These are phyloP conservation scores for Diaporthe sp. DNA, from an alignment of 2,329 filamentous ascomycete genomes.

Conservation along the genomic window DNA sequence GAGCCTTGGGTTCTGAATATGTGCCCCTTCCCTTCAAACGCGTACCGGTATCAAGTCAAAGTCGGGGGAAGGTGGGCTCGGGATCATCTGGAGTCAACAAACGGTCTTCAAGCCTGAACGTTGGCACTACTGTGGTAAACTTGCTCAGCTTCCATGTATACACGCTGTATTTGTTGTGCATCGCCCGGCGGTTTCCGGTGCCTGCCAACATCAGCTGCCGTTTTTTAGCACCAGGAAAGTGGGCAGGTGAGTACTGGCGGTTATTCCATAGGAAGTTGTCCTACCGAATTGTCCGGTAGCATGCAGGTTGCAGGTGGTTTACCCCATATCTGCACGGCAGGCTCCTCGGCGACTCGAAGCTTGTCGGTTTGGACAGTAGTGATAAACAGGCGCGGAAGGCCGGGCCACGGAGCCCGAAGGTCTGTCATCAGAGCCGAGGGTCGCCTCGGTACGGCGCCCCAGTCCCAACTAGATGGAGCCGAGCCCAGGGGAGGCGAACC, in stretches of 20 bases:
- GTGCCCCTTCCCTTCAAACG: background rate
- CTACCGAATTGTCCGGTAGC: no score
- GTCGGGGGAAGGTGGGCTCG: background rate
- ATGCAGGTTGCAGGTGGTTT: no score
- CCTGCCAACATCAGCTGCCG: background rate
- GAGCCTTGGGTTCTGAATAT: background rate
- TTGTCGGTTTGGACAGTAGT: no score
- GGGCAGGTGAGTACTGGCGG: background rate
- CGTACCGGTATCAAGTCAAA: background rate
- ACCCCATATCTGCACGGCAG: no score
- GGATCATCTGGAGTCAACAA: background rate
- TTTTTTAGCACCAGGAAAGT: background rate
- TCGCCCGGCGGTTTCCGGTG: background rate
- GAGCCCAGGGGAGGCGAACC: background rate
- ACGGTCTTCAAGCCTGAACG: background rate
- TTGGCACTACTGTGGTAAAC: no score
- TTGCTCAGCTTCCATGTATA: background rate
- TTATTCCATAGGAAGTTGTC: no score
- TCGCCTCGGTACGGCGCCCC: slow-evolving; percentile 1
- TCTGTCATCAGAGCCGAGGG: slow-evolving; percentile 6
- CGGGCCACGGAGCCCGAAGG: background rate
- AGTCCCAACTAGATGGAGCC: slow-evolving; percentile 4
- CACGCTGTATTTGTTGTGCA: background rate
- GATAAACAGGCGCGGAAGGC: background rate
- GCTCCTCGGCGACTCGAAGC: no score